Conservation (phyloP, 2,329 filamentous ascomycete species). For the Exophiala phaeomuriformis region DNA sequence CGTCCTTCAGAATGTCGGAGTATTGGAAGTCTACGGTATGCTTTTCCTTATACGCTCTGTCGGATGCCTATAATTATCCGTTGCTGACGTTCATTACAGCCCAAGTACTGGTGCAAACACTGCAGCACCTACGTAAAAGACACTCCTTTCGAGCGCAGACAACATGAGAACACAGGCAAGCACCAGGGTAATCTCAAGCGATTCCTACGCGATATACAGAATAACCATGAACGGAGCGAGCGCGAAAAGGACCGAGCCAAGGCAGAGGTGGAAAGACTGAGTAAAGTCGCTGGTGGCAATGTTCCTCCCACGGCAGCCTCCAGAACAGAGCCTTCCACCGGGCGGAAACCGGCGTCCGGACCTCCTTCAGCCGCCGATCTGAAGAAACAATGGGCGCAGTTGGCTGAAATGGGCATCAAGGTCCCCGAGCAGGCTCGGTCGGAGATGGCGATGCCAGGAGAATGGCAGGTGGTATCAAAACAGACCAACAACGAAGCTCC, state of each 20-base stretch:
- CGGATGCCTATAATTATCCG: not conserved
- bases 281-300: slow-evolving; percentile 56
- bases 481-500: slow-evolving; percentile 28
- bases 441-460: slow-evolving; percentile 80
- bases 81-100: slow-evolving; percentile 39
- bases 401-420: slow-evolving; percentile 78
- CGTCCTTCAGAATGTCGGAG: slow-evolving; percentile 65
- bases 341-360: slow-evolving; percentile 31
- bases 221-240: slow-evolving; percentile 70
- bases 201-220: slow-evolving; percentile 81
- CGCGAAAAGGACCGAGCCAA: slow-evolving; percentile 75
- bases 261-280: slow-evolving; percentile 76
- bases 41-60: not conserved
- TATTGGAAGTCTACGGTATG: slow-evolving; percentile 90
- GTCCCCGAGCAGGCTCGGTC: slow-evolving; percentile 70
- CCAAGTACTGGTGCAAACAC: slow-evolving; percentile 97
- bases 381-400: slow-evolving; percentile 76
- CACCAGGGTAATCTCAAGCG: slow-evolving; percentile 84
- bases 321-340: slow-evolving; percentile 26
- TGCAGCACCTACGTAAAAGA: slow-evolving; percentile 86
- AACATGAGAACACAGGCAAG: slow-evolving; percentile 79
- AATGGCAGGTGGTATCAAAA: slow-evolving; percentile 68
- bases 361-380: slow-evolving; percentile 55
- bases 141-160: slow-evolving; percentile 78
- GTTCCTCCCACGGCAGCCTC: slow-evolving; percentile 28